Base-by-base conservation (phyloP, 2,329 filamentous ascomycete species). In the Beauveria scarabaeidicola region DNA sequence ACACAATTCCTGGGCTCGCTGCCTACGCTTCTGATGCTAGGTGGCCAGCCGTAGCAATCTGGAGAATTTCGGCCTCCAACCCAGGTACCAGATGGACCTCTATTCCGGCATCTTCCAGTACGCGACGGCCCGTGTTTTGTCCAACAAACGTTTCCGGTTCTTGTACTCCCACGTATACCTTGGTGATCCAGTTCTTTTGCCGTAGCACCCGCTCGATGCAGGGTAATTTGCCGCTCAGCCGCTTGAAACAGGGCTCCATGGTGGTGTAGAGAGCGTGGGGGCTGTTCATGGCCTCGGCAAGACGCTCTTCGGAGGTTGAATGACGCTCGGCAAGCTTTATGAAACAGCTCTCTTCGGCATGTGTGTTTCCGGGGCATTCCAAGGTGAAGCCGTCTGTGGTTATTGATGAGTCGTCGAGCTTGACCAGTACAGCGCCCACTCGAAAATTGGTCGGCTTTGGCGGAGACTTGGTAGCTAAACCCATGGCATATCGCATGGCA, bases 331-430 rank as follows among this genome's bases (percentile, higher is more conserved):
- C 77, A 15, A 86, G 81, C 72, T 99, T 97, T 52, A 86, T 74
- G 60, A 99, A 81, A 69, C 91, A 96, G 72, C 88, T 93, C 75
- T 99, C 91, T 71, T 99, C 94, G 3, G 94, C 94, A 69, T 99
- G 94, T 0, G 94, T 97, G 75, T 99, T 99, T 46, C 93, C 94
- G 0, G 85, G 81, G 4, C 92, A 84, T 73, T 99, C 93, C 61
- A 97, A 81, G 0, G 94, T 97, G 75, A 93, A 97, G 58, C 94
- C 93, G 1, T 90, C 89, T 1, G 89, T 83, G 29, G 95, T 78
- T 61, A 95, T 77, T 27, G 74, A 70, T 66, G 85, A 80, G 40
- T 76, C 79, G 46, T 74, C 73, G 15, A 78, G 71, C 61, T 85
- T 79, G 21, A 94, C 80, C 43, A 97, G 80, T n/a, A 96, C 73